phyloP scores from a whole-genome alignment of 2,329 filamentous ascomycete species.

The Trichoderma hamatum region DNA sequence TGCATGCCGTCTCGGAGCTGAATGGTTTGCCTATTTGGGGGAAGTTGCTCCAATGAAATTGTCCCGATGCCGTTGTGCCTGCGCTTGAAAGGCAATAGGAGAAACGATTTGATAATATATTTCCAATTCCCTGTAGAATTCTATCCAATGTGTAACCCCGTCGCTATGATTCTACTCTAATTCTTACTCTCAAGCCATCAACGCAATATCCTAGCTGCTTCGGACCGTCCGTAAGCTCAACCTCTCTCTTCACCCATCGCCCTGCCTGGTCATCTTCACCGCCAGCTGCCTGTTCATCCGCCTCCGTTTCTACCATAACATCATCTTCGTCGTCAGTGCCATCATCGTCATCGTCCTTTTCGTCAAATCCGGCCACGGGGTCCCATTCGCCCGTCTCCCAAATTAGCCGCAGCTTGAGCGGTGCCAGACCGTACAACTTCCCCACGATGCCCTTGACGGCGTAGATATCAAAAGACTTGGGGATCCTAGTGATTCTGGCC shows the following conservation, averaged over 20 bases:
- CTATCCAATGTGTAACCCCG: neutral
- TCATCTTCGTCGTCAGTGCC: constrained; percentile 57
- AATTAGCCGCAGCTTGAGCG: constrained; percentile 67
- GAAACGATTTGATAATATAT: neutral
- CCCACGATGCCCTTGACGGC: constrained; percentile 77
- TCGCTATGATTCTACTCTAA: constrained; percentile 64
- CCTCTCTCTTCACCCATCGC: constrained; percentile 75
- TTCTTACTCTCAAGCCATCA: constrained; percentile 69
- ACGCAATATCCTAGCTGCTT: constrained; percentile 82
- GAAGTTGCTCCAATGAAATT: neutral
- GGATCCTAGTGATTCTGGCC: constrained; percentile 70
- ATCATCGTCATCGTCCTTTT: constrained; percentile 52
- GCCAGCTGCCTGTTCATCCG: constrained; percentile 34
- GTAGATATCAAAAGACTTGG: constrained; percentile 79
- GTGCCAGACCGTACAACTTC: constrained; percentile 66
- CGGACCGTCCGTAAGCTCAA: constrained; percentile 78
- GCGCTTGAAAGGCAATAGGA: neutral
- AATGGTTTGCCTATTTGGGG: neutral
- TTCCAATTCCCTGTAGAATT: neutral
- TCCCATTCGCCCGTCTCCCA: constrained; percentile 95
- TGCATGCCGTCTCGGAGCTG: neutral
- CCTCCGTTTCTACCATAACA: constrained; percentile 34
- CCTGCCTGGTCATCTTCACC: constrained; percentile 42
- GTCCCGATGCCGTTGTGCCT: neutral
- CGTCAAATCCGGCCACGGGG: constrained; percentile 67